Evolutionary conservation across 352 stramenopile genomes (phyloP).

Genomic region (Pseudoperonospora humuli): DNA sequence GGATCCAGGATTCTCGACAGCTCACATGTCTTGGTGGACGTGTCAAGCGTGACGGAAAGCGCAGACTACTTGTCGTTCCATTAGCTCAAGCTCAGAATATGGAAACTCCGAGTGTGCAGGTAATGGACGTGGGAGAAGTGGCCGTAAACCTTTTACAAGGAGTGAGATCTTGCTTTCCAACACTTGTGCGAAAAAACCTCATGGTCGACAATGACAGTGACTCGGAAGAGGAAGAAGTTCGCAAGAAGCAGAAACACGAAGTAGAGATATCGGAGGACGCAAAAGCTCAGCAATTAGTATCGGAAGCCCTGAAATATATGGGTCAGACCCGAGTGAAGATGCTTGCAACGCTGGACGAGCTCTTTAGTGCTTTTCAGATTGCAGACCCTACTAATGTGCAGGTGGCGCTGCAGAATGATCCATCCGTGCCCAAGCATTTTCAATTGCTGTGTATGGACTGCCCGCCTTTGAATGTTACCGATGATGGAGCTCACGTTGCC

Average conservation of each 20-base stretch:
- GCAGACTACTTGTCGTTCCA: constrained; percentile 40
- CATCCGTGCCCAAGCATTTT: constrained; percentile 15
- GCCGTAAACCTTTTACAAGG: constrained; percentile 45
- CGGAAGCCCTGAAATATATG: constrained; percentile 29
- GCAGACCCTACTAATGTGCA: constrained; percentile 22
- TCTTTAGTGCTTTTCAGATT: constrained; percentile 36
- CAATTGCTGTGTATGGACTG: constrained; percentile 59
- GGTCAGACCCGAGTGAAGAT: constrained; percentile 31
- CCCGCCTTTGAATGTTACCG: constrained; percentile 16
- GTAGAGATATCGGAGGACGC: constrained; percentile 1
- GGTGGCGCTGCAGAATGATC: constrained; percentile 21
- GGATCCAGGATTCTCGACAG: constrained; percentile 28
- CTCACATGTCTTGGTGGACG: constrained; percentile 53
- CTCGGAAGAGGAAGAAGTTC: constrained; percentile 26
- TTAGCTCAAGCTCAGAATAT: constrained; percentile 15
- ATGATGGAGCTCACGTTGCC: background rate
- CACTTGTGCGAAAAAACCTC: constrained; percentile 45
- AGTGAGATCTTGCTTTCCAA: constrained; percentile 56
- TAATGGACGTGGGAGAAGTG: constrained; percentile 54
- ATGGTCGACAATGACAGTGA: constrained; percentile 33
- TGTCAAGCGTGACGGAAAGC: constrained; percentile 35
- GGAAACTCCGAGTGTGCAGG: constrained; percentile 20
- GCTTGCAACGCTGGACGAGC: constrained; percentile 28
- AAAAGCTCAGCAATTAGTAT: constrained; percentile 7
- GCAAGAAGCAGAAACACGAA: constrained; percentile 24